Evolutionary conservation across 805 yeast genomes (phyloP).

Genomic region (Candida ascalaphidarum): DNA sequence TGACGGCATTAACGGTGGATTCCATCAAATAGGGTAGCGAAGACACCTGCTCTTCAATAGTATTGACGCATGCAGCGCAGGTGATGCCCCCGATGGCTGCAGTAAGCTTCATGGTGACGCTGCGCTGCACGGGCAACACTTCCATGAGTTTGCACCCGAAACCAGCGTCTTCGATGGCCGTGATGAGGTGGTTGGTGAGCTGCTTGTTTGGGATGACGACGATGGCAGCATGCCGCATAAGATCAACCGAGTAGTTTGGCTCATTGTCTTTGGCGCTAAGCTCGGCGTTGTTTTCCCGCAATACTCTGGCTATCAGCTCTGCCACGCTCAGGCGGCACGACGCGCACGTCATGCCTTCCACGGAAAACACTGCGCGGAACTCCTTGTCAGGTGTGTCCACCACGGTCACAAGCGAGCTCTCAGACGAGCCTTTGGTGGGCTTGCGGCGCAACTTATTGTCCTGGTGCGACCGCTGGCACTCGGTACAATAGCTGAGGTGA

Average conservation of each 20-base stretch:
- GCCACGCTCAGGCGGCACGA: slow-evolving; percentile 24
- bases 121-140: slow-evolving; percentile 47
- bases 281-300: slow-evolving; percentile 6
- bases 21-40: slow-evolving; percentile 46
- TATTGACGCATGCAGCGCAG: slow-evolving; percentile 60
- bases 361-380: slow-evolving; percentile 41
- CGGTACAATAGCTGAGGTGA: slow-evolving; percentile 35
- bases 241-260: slow-evolving; percentile 40
- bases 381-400: slow-evolving; percentile 17
- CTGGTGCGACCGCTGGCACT: slow-evolving; percentile 24
- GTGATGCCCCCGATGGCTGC: slow-evolving; percentile 70
- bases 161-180: slow-evolving; percentile 21
- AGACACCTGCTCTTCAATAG: slow-evolving; percentile 40
- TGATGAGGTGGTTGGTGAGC: slow-evolving; percentile 22
- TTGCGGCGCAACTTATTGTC: slow-evolving; percentile 4
- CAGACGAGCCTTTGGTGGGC: slow-evolving; percentile 6
- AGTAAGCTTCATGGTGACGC: slow-evolving; percentile 39
- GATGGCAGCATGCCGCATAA: slow-evolving; percentile 44
- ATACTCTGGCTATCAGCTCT: slow-evolving; percentile 17
- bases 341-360: slow-evolving; percentile 39
- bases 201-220: slow-evolving; percentile 47
- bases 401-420: slow-evolving; percentile 15
- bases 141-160: slow-evolving; percentile 46
- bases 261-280: slow-evolving; percentile 6
- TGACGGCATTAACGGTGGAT: slow-evolving; percentile 46